phyloP scores from a whole-genome alignment of 208 protist genomes.

The Trypanosoma platydactyli region DNA sequence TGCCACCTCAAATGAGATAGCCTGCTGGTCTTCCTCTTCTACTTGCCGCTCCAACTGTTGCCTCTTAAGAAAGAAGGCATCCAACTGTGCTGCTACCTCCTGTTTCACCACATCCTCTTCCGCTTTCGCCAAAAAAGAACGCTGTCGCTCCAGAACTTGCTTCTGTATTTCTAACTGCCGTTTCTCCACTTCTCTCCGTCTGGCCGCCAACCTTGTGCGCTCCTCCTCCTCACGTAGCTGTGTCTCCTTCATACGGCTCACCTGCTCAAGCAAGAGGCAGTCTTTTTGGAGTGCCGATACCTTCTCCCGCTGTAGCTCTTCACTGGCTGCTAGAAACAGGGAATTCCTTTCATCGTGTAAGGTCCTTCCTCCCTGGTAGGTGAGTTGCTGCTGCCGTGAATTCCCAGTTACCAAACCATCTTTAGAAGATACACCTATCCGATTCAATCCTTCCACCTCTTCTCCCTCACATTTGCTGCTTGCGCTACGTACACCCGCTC shows the following conservation, averaged over 20 bases:
- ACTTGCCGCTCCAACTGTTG: constrained; percentile 12
- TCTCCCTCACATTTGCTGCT: not conserved
- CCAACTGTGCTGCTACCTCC: constrained; percentile 12
- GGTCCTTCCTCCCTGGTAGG: constrained; percentile 3
- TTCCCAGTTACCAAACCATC: not conserved
- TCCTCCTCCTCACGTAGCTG: constrained; percentile 40
- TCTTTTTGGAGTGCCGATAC: constrained; percentile 35
- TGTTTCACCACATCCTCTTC: constrained; percentile 12
- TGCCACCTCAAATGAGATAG: constrained; percentile 18
- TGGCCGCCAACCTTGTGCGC: constrained; percentile 29
- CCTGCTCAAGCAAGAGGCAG: constrained; percentile 26
- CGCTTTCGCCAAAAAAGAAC: constrained; percentile 5
- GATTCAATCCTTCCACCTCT: not conserved
- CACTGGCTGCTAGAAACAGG: constrained; percentile 25
- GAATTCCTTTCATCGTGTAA: constrained; percentile 23
- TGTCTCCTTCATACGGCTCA: constrained; percentile 24
- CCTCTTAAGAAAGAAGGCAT: constrained; percentile 17
- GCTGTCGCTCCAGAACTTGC: constrained; percentile 16
- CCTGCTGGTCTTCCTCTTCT: constrained; percentile 4
- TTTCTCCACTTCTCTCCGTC: constrained; percentile 31
- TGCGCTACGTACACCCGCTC: not conserved
- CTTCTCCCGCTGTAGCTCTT: constrained; percentile 43
- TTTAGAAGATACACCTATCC: not conserved
- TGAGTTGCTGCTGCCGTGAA: not conserved
- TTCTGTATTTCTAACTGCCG: constrained; percentile 30